These are phyloP conservation scores for Suillus ampliporus DNA, from an alignment of 768 basidiomycete genomes.

Conservation along the genomic window DNA sequence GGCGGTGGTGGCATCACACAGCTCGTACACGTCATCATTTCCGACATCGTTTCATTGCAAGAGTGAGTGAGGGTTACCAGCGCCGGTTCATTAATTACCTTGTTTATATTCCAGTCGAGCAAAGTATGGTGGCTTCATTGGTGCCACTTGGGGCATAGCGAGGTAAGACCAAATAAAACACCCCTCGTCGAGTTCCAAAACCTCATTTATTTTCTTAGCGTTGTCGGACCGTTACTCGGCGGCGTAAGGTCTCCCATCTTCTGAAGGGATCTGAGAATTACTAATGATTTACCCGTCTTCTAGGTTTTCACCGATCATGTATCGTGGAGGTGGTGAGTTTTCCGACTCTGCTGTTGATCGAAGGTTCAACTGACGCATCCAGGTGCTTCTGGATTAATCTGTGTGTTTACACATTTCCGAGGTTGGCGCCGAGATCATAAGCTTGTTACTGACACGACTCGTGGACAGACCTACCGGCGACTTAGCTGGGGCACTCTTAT, in stretches of 20 bases:
- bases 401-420: conserved; percentile 20
- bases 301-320: conserved; percentile 42
- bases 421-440: not conserved
- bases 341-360: not conserved
- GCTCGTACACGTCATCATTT: conserved; percentile 43
- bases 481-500: conserved; percentile 34
- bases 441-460: not conserved
- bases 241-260: conserved; percentile 29
- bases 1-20: conserved; percentile 48
- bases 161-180: conserved; percentile 26
- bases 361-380: conserved; percentile 8
- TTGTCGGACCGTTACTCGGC: conserved; percentile 50
- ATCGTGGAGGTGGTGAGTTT: conserved; percentile 47
- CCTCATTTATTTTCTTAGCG: conserved; percentile 23
- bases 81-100: not conserved
- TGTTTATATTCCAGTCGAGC: conserved; percentile 37
- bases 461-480: conserved; percentile 42
- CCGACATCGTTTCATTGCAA: conserved; percentile 44
- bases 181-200: not conserved
- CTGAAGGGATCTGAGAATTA: not conserved
- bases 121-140: conserved; percentile 44
- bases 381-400: conserved; percentile 46
- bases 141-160: conserved; percentile 48
- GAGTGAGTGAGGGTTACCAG: conserved; percentile 30
- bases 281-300: not conserved